phyloP scores from a whole-genome alignment of 495 filamentous ascomycete species.

The Friedmanniomyces endolithicus region DNA sequence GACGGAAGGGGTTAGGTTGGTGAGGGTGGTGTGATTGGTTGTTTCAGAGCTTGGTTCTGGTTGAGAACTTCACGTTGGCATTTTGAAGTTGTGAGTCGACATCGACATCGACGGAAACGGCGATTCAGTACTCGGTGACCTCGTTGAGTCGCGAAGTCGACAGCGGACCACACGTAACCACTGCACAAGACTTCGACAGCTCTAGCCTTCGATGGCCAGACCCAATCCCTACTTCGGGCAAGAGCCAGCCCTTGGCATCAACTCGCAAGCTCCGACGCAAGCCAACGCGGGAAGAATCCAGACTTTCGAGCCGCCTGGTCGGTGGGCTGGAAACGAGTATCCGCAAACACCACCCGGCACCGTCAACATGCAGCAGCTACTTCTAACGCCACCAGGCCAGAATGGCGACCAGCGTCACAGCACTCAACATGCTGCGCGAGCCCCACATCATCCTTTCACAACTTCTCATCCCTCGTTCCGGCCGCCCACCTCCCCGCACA shows the following conservation, averaged over 20 bases:
- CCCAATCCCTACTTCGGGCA: background rate
- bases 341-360: background rate
- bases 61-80: no score
- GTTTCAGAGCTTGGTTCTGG: no score
- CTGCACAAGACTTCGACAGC: background rate
- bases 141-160: background rate
- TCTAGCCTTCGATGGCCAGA: background rate
- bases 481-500: background rate
- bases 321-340: background rate
- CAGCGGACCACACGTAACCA: background rate
- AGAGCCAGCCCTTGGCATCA: background rate
- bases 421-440: slow-evolving; percentile 2
- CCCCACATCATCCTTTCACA: background rate
- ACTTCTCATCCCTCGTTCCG: background rate
- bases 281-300: background rate
- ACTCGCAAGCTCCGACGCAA: background rate
- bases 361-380: background rate
- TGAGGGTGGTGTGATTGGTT: background rate
- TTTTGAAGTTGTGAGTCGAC: no score
- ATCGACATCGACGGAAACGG: background rate
- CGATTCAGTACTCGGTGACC: background rate
- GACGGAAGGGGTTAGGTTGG: background rate
- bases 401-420: background rate
- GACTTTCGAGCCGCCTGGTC: background rate
- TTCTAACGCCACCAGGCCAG: background rate